Evolutionary conservation across 495 filamentous ascomycete genomes (phyloP), one percentile per base, ranked within the genome.

Genomic region (Staphylotrichum longicolle): DNA sequence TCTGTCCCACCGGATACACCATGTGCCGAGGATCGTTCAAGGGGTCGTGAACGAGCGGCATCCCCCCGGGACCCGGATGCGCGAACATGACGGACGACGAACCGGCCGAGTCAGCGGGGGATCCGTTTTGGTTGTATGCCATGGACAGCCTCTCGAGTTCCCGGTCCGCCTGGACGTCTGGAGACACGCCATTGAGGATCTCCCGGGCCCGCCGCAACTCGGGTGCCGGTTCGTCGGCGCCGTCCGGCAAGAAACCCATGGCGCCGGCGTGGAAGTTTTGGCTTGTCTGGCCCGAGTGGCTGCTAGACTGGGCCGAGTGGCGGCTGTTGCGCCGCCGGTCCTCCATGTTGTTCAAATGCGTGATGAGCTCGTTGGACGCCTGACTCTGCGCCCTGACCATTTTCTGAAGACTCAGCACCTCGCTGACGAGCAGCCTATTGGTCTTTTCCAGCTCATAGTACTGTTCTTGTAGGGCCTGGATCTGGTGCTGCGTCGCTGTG

Each of bases 131-230:
- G 63, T 88, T 82, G 46, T 88, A 82, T 59, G 93, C 88, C 62
- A 85, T 75, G 75, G 78, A 80, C 77, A 94, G 82, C 51, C 91
- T 80, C 62, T 97, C 91, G 34, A 96, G 78, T 48, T 88, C 88
- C 49, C 85, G 79, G 65, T 91, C 91, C 41, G 92, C 82, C 63
- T 92, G 85, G 54, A 86, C 83, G 63, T 96, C 90, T 20, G 89
- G 85, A 57, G 88, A 88, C 60, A 92, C 87, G 63, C 91, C 85
- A 62, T 82, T 90, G 47, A 98, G 79, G 20, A 97, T 84, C 69
- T 96, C 92, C 9, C 91, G 86, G n/a, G 93, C 92, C 57, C 95
- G 85, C 65, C 95, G 89, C 64, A 96, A 75, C 60, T 93, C 91
- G 20, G 89, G 88, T 32, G 91, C 88, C 10, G 88, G 88, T 57